These are phyloP conservation scores for Chimonanthus praecox DNA, from an alignment of 164 flowering plant genomes.

Conservation along the genomic window DNA sequence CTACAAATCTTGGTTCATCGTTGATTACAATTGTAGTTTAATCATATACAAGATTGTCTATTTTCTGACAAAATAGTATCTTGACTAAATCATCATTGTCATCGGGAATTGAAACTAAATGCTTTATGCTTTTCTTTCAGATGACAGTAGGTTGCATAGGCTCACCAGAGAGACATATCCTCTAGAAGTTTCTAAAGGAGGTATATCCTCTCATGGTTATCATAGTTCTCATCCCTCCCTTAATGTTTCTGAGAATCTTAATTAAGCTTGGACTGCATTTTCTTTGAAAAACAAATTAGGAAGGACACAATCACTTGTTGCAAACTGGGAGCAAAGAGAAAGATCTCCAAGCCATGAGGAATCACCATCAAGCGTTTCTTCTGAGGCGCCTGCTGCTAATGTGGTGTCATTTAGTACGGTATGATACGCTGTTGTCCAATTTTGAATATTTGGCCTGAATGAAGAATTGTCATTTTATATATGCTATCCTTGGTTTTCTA, in stretches of 20 bases:
- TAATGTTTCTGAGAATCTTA: neutral
- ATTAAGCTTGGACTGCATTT: neutral
- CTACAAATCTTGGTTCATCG: neutral
- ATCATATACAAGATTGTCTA: neutral
- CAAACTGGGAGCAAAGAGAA: slow-evolving; percentile 72
- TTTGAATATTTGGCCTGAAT: neutral
- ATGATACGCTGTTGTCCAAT: slow-evolving; percentile 13
- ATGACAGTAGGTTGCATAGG: slow-evolving; percentile 38
- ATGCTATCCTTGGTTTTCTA: too few species aligned
- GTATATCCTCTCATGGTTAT: slow-evolving; percentile 16
- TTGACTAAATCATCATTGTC: too few species aligned
- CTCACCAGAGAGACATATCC: slow-evolving; percentile 34
- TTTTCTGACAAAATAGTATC: neutral
- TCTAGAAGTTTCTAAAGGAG: slow-evolving; percentile 38
- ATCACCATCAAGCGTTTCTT: slow-evolving; percentile 30
- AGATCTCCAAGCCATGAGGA: slow-evolving; percentile 41
- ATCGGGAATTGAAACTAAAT: neutral
- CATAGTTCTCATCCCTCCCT: neutral
- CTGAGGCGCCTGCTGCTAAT: slow-evolving; percentile 32
- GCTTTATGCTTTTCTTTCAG: slow-evolving; percentile 31
- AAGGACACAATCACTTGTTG: slow-evolving; percentile 43
- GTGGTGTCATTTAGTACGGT: slow-evolving; percentile 36
- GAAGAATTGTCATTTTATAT: too few species aligned
- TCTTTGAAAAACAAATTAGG: slow-evolving; percentile 28
- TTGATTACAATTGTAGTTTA: neutral